Base-by-base conservation (phyloP, 305 asterid genomes). In the Fraxinus greggii region DNA sequence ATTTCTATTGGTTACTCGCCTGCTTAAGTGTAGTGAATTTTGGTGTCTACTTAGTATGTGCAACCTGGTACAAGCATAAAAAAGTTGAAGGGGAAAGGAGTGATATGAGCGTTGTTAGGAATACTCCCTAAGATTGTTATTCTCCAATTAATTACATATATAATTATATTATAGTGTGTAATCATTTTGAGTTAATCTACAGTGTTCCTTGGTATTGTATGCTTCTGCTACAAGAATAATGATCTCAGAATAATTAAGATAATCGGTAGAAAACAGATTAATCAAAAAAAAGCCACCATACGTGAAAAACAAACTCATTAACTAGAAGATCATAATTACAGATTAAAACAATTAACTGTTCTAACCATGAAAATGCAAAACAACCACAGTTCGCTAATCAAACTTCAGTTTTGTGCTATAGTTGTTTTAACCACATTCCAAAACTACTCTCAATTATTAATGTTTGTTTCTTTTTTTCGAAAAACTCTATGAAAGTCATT, bases 11-110 rank as follows among this genome's bases (percentile, higher is more conserved):
- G 91, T 72, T 90, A 48, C 82, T 93, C n/a, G 88, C 92, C 2
- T 82, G 85, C 4, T 38, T 91, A 8, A 89, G 94, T 61, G 72
- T 83, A 8, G 24, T 88, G 23, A 93, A 93, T 76, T 88, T 91
- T 19, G 93, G 92, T 7, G 83, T 86, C 7, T 91, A 91, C 72
- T 72, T 91, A 80, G 35, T 88, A 51, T 91, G 95, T 80, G 89
- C 95, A 1, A 88, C 92, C 10, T 93, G 97, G 95, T 93, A 91
- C 17, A 91, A 87, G 87, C 86, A 85, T 82, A 91, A 93, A 85
- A 88, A 84, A 78, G 80, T 90, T 51, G 88, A 85, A 21, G 83
- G 84, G 80, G 88, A 83, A 67, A 86, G 89, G 42, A 76, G 80
- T 65, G 89, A 86, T 36, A 80, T 74, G 72, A 81, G 86, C 75